phyloP scores from a whole-genome alignment of 2,329 filamentous ascomycete genomes.

The Chaetoscypha palmicola region DNA sequence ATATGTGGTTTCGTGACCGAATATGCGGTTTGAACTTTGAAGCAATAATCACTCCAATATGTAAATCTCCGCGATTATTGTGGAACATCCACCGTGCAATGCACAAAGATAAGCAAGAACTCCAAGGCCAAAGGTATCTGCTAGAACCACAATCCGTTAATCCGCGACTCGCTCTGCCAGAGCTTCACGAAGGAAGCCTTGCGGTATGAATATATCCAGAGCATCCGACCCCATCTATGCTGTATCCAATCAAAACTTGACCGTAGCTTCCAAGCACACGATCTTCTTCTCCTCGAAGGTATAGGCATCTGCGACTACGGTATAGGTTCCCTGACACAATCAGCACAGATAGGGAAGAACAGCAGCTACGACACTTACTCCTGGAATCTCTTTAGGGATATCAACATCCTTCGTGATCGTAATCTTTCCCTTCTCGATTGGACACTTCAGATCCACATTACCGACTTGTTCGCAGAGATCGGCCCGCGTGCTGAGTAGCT shows the following conservation, averaged over 20 bases:
- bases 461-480: conserved; percentile 84
- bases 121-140: background rate
- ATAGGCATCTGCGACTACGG: conserved; percentile 78
- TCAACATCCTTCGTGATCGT: conserved; percentile 73
- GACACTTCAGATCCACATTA: conserved; percentile 85
- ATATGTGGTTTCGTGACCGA: too few species aligned
- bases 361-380: conserved; percentile 50
- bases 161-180: too few species aligned
- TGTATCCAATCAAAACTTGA: conserved; percentile 48
- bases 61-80: too few species aligned
- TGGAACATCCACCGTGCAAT: conserved; percentile 1
- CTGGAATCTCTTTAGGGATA: conserved; percentile 79
- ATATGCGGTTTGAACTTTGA: background rate
- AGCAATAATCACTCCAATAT: conserved; percentile 1
- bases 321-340: conserved; percentile 70
- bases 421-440: conserved; percentile 72
- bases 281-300: conserved; percentile 66
- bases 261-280: conserved; percentile 75
- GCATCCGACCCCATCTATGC: too few species aligned
- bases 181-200: too few species aligned
- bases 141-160: too few species aligned
- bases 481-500: conserved; percentile 70
- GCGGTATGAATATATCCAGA: too few species aligned
- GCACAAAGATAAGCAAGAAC: background rate
- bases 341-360: background rate